Percentiles rank a stretch among this genome's conserved stretches.
phyloP scores from a whole-genome alignment of 495 filamentous ascomycete species.

The Polyplosphaeria fusca region DNA sequence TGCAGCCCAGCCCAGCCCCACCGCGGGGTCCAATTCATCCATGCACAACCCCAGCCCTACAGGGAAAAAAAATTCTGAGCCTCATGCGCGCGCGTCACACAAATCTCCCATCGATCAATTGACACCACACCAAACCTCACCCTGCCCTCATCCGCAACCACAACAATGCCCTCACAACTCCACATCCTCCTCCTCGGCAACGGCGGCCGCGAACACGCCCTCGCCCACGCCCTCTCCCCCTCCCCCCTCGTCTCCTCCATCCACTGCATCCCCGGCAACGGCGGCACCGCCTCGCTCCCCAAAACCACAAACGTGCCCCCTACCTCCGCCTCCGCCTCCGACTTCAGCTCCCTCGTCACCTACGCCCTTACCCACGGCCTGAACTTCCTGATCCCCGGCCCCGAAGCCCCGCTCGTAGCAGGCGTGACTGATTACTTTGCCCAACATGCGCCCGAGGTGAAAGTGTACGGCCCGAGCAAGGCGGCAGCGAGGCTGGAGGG shows the following conservation, averaged over 20 bases:
- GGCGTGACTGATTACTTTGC: slow-evolving; percentile 81
- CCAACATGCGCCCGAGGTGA: slow-evolving; percentile 55
- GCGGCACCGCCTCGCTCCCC: slow-evolving; percentile 70
- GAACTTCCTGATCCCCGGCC: slow-evolving; percentile 86
- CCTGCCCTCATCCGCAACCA: background rate
- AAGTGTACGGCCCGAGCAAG: slow-evolving; percentile 83
- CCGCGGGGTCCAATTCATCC: background rate
- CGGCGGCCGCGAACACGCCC: slow-evolving; percentile 89
- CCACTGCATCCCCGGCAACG: slow-evolving; percentile 76
- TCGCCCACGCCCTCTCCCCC: slow-evolving; percentile 90
- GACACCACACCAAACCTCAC: background rate
- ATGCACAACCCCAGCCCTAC: too few relatives aligned
- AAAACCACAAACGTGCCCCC: slow-evolving; percentile 70
- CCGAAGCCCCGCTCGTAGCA: slow-evolving; percentile 90
- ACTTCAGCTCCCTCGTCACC: slow-evolving; percentile 73
- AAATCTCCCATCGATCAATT: background rate
- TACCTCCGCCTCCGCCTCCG: slow-evolving; percentile 60
- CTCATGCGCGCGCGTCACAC: background rate
- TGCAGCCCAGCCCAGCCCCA: too few relatives aligned
- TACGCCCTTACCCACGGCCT: slow-evolving; percentile 69
- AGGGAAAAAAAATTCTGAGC: slow-evolving; percentile 10
- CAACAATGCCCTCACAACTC: slow-evolving; percentile 16
- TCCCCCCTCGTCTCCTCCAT: slow-evolving; percentile 66
- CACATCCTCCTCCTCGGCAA: slow-evolving; percentile 81
- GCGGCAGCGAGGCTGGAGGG: slow-evolving; percentile 89